These are phyloP conservation scores for Sporothrix dimorphospora DNA, from an alignment of 2,329 filamentous ascomycete species.

Conservation along the genomic window DNA sequence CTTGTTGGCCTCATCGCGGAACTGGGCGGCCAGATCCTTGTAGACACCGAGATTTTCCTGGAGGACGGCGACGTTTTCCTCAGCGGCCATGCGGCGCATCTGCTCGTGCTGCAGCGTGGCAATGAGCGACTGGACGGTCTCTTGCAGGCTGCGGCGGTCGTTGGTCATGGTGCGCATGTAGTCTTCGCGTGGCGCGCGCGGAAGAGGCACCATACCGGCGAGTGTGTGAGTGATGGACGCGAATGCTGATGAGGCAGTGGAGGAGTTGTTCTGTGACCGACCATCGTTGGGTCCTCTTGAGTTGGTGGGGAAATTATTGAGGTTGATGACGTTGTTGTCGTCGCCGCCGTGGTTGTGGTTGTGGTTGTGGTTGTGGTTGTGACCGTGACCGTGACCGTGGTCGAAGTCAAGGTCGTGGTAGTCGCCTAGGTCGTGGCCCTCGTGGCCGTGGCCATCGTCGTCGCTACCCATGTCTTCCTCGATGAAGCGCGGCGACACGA, in stretches of 20 bases:
- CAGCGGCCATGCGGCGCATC: slow-evolving; percentile 17
- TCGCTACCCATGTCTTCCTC: neutral
- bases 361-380: neutral
- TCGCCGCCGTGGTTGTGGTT: slow-evolving; percentile 2
- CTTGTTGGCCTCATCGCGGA: slow-evolving; percentile 15
- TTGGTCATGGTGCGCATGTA: slow-evolving; percentile 15
- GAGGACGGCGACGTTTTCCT: neutral
- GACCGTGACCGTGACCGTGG: neutral
- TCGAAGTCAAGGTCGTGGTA: neutral
- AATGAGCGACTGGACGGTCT: slow-evolving; percentile 10
- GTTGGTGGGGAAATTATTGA: slow-evolving; percentile 11
- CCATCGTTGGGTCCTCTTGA: neutral
- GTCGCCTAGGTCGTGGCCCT: neutral
- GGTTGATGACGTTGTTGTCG: slow-evolving; percentile 10
- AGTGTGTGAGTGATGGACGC: slow-evolving; percentile 6
- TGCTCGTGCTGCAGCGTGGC: slow-evolving; percentile 20
- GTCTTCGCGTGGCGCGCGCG: slow-evolving; percentile 4
- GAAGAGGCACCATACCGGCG: slow-evolving; percentile 6
- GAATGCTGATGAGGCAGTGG: neutral
- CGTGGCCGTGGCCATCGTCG: neutral
- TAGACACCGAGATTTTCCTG: neutral
- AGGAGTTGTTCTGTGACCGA: neutral
- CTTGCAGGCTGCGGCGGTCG: slow-evolving; percentile 18
- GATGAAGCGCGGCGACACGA: neutral
- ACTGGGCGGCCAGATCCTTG: slow-evolving; percentile 1